phyloP scores from a whole-genome alignment of 768 basidiomycete genomes.

The Lentinula boryana region DNA sequence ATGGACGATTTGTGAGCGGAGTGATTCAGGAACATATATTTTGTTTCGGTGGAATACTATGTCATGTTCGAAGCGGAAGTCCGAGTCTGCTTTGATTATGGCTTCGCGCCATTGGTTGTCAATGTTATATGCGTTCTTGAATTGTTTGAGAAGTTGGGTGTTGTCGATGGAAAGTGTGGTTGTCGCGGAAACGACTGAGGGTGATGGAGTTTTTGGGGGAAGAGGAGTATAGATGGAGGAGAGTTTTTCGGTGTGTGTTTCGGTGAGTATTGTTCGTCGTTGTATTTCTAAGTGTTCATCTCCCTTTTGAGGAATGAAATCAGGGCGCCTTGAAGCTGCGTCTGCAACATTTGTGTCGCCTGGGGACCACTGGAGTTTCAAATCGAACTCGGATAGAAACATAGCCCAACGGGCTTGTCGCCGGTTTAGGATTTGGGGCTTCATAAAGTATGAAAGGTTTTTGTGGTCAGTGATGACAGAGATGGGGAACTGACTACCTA shows the following conservation, averaged over 20 bases:
- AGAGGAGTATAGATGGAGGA: not conserved
- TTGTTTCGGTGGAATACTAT: constrained; percentile 19
- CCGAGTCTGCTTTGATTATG: constrained; percentile 7
- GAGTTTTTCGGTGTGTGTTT: constrained; percentile 3
- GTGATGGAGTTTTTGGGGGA: not conserved
- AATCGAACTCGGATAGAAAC: no score
- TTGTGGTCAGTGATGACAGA: constrained; percentile 25
- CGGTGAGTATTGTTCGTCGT: constrained; percentile 9
- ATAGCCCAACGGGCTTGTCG: no score
- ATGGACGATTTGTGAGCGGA: constrained; percentile 22
- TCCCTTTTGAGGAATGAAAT: constrained; percentile 20
- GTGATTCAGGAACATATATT: constrained; percentile 25
- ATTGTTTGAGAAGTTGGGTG: constrained; percentile 11
- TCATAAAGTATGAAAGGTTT: constrained; percentile 40
- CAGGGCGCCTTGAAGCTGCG: constrained; percentile 21
- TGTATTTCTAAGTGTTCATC: constrained; percentile 13
- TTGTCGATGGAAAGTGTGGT: constrained; percentile 11
- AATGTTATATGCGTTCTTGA: constrained; percentile 7
- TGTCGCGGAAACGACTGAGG: constrained; percentile 6
- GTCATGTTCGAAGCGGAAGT: constrained; percentile 7
- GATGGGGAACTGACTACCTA: constrained; percentile 19
- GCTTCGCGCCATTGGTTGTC: constrained; percentile 16
- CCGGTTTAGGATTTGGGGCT: constrained; percentile 29
- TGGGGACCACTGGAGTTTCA: no score
- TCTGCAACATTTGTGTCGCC: constrained; percentile 31